Base-by-base conservation (phyloP, 2,329 filamentous ascomycete species). In the Didymella exigua region DNA sequence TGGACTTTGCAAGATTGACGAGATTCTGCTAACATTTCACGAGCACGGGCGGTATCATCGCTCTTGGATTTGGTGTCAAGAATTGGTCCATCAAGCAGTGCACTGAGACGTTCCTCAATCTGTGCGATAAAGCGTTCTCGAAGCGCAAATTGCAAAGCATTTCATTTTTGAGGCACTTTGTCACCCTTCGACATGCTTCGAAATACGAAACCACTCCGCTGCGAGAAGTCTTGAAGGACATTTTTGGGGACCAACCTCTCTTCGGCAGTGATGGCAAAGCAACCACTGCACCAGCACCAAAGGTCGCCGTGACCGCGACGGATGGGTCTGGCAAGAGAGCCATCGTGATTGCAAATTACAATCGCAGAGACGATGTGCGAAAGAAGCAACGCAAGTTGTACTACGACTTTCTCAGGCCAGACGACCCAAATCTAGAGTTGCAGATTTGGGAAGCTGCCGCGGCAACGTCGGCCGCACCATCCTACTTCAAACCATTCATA, bases 391-490 rank as follows among this genome's bases (percentile, higher is more conserved):
- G 29, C 29, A 30, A 30, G 14, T 13, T 30, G 4, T 13, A 14
- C 29, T 30, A 30, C 4, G 5, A 13, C 10, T 30, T 30, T 13
- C 29, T 13, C 29, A 30, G 29, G 29, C 29, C 29, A 13, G 14
- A 11, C 11, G 29, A 14, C 29, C 29, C 29, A 30, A 13, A 30
- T 30, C 29, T 30, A 13, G 40, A 42, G 7, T 14, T 42, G 13
- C 43, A 10, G 47, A 49, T 52, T 3, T 41, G 51, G 19, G 56
- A 59, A 27, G 51, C 42, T 37, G 75, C 77, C n/a, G 72, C 78
- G 23, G 79, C 78, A 13, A 77, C 78, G 4, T 71, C 77, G 7
- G 77, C 79, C 3, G 75, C 75, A 10, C 78, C 79, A 6, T 64
- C 63, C 1, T 77, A 71, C 50, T 81, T 81, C 64, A 76, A 76